Base-by-base conservation (phyloP, 2,329 filamentous ascomycete genomes). In the Sordariomycetes sp. region DNA sequence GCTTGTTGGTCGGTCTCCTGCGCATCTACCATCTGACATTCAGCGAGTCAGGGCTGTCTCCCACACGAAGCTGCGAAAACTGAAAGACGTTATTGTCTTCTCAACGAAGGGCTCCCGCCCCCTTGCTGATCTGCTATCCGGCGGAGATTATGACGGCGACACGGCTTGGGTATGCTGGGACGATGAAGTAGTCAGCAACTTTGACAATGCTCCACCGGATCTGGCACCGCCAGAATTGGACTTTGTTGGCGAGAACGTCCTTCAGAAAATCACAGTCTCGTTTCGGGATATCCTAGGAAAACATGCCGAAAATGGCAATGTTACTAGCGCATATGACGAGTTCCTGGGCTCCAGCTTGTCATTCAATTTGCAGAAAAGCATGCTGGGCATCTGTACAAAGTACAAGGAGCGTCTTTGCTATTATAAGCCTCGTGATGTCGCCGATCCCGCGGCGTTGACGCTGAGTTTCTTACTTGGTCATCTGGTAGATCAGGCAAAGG, bases 21-120 rank as follows among this genome's bases (percentile, higher is more conserved):
- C 82, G 0, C 74, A 86, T 46, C 73, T 79, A 16, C 63, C 67
- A 1, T 84, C 77, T 19, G 84, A 92, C 40, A 75, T 90, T 0
- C 84, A 88, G 46, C 80, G 70, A 36, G 79, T 81, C 7, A 66
- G 57, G 24, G 71, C 66, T 0, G 73, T 79, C 0, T 74, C 69
- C 39, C 67, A 62, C n/a, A 64, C 68, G 0, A 66, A 77, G 27
- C 58, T 90, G 0, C 72, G 78, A 4, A 71, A 74, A 3, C 55
- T 94, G 0, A 82, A 82, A 39, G 82, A 95, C 45, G 78, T 94
- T 2, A 67, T 92, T 11, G 70, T 95, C 0, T 95, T 96, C 43
- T 67, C 84, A 0, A 65, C 63, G 0, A 72, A 69, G 39, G 82
- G 82, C 0, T 49, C 67, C 18, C 59, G 57, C 1, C 73, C 83